A percentile compares a stretch with the other conserved stretches of the same genome.
phyloP scores from a whole-genome alignment of 192 early-diverging fungal species.

The Radiomyces spectabilis region DNA sequence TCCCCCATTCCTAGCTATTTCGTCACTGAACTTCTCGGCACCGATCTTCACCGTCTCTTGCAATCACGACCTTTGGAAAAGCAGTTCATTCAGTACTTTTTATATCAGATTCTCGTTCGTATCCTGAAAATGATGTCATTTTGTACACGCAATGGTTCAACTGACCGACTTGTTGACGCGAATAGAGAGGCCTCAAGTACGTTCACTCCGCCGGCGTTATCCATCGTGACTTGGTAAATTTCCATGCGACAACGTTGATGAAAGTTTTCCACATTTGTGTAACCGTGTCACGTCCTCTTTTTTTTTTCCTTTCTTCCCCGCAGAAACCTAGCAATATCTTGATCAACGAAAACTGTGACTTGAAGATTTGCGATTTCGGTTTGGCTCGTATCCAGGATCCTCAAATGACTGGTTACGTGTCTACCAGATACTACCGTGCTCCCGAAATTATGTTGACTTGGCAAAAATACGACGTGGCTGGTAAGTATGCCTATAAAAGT shows the following conservation, averaged over 20 bases:
- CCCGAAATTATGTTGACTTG: constrained; percentile 98
- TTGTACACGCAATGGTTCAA: not conserved
- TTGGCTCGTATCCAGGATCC: constrained; percentile 90
- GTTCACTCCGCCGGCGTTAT: constrained; percentile 94
- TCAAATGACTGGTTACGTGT: constrained; percentile 98
- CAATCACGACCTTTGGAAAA: constrained; percentile 86
- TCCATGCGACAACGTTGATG: not conserved
- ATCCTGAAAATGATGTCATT: not conserved
- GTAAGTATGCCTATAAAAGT: constrained; percentile 24
- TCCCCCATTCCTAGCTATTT: constrained; percentile 77
- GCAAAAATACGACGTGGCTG: constrained; percentile 93
- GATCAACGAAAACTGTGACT: constrained; percentile 95
- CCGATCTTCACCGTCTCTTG: constrained; percentile 90
- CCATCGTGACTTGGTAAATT: constrained; percentile 80
- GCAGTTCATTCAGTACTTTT: constrained; percentile 96
- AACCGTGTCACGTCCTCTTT: not conserved
- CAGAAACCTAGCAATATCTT: constrained; percentile 94
- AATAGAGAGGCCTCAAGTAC: constrained; percentile 80
- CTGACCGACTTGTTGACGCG: not conserved
- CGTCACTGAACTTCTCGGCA: constrained; percentile 93
- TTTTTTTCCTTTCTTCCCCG: not conserved
- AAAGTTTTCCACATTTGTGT: not conserved
- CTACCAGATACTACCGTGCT: constrained; percentile 94
- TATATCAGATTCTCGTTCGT: constrained; percentile 86
- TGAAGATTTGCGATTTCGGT: constrained; percentile 98